Conservation (phyloP, 2,329 filamentous ascomycete genomes). For the Ceratocystis lukuohia region DNA sequence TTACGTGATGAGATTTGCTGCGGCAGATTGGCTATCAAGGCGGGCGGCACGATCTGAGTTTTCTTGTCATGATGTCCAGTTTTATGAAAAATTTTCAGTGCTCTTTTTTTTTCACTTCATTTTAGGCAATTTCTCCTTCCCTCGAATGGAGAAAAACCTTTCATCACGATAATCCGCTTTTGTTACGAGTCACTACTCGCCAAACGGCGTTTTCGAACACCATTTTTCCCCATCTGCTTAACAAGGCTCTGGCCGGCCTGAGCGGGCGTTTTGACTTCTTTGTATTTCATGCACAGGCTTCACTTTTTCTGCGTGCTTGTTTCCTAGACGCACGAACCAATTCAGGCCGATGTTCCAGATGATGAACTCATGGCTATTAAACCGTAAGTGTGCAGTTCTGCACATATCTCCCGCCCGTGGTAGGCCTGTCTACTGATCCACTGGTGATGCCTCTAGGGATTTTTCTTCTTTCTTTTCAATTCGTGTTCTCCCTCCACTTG, state of each 20-base stretch:
- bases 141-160: background rate
- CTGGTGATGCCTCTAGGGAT: too few species aligned
- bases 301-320: background rate
- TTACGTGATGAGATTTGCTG: background rate
- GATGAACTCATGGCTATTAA: too few species aligned
- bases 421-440: too few species aligned
- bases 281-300: constrained; percentile 3
- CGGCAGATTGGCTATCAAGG: background rate
- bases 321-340: background rate
- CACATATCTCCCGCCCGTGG: too few species aligned
- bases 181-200: background rate
- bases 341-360: too few species aligned
- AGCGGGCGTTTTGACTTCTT: background rate
- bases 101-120: background rate
- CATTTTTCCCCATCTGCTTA: background rate
- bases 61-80: background rate
- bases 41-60: background rate
- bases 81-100: background rate
- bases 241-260: background rate
- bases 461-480: too few species aligned
- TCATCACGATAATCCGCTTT: background rate
- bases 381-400: too few species aligned
- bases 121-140: background rate
- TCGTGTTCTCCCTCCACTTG: too few species aligned
- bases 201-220: background rate